A percentile compares a stretch with the other conserved stretches of the same genome.
Conservation (phyloP, 306 rosid species). For the Quercus robur region DNA sequence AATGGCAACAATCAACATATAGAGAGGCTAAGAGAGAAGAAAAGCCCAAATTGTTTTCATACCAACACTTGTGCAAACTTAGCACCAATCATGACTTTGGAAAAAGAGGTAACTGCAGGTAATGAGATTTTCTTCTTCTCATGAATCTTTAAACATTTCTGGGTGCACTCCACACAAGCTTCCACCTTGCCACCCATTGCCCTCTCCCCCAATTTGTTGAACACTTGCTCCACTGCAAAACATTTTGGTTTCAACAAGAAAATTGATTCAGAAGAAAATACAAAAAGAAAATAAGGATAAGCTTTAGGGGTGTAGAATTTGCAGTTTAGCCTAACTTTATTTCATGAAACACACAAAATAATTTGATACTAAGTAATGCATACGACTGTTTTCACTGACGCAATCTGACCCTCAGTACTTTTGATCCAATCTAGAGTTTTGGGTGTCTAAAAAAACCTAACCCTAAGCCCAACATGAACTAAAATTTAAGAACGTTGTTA, state of each 20-base stretch:
- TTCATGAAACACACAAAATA: too few relatives aligned
- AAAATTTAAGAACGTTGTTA: neutral
- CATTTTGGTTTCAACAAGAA: neutral
- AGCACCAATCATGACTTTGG: conserved; percentile 53
- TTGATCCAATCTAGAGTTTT: neutral
- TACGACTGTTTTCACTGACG: neutral
- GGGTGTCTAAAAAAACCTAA: neutral
- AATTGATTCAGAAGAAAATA: neutral
- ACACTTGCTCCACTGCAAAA: neutral
- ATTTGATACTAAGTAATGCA: too few relatives aligned
- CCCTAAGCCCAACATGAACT: neutral
- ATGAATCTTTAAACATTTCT: conserved; percentile 37
- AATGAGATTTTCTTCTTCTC: conserved; percentile 20
- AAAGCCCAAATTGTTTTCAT: neutral
- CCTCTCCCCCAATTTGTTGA: neutral
- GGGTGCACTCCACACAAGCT: conserved; percentile 42
- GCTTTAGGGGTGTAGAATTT: neutral
- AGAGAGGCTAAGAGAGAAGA: conserved; percentile 6
- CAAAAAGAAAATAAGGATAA: neutral
- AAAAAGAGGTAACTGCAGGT: conserved; percentile 34
- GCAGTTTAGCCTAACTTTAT: neutral
- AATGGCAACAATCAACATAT: neutral
- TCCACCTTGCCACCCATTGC: conserved; percentile 31
- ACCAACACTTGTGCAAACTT: conserved; percentile 41
- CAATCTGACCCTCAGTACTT: neutral